phyloP scores from a whole-genome alignment of 2,329 filamentous ascomycete species.

The Penicillium sp. region DNA sequence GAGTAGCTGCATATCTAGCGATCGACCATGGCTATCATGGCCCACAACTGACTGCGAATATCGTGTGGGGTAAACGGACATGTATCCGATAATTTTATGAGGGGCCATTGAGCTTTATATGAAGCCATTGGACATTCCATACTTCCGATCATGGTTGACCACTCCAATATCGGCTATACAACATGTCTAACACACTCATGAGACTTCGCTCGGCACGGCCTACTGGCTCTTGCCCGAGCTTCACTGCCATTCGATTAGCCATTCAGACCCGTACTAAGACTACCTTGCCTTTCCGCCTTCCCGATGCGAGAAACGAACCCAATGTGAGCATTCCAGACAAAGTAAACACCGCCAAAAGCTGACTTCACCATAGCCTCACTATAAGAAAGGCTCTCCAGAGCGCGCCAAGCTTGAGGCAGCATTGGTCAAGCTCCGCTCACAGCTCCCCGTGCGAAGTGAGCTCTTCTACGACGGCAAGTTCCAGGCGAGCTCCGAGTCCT shows the following conservation, averaged over 20 bases:
- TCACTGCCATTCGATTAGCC: conserved; percentile 8
- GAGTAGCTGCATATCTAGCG: background rate
- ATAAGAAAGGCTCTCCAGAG: conserved; percentile 32
- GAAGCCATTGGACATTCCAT: background rate
- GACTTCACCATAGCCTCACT: conserved; percentile 22
- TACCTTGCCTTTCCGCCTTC: conserved; percentile 32
- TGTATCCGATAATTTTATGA: conserved; percentile 1
- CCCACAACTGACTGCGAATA: background rate
- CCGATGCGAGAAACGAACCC: conserved; percentile 34
- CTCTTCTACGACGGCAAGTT: conserved; percentile 30
- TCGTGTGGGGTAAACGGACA: conserved; percentile 9
- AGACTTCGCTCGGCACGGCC: conserved; percentile 18
- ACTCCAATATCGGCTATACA: background rate
- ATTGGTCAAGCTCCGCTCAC: conserved; percentile 30
- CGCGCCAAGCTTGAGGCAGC: conserved; percentile 33
- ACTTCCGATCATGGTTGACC: background rate
- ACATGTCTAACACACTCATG: conserved; percentile 21
- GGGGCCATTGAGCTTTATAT: conserved; percentile 4
- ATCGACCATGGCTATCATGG: background rate
- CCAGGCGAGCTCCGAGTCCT: conserved; percentile 24
- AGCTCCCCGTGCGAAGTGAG: conserved; percentile 33
- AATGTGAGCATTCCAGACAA: conserved; percentile 26
- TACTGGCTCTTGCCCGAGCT: conserved; percentile 14
- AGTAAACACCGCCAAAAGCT: background rate
- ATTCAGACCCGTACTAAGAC: conserved; percentile 24